phyloP scores from a whole-genome alignment of 75 land plant genomes.

The Cupressus sempervirens region DNA sequence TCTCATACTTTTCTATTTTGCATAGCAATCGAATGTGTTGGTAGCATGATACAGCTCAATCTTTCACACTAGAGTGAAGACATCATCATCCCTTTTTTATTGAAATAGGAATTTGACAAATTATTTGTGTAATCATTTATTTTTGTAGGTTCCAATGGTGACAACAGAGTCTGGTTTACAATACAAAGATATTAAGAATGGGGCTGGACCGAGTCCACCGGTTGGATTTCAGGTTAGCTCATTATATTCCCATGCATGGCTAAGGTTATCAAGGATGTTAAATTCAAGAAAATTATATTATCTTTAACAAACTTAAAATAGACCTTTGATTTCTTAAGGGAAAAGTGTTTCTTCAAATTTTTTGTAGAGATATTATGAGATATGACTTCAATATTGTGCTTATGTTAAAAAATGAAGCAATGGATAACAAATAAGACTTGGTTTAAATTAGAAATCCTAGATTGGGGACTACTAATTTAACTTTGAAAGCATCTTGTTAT shows the following conservation, averaged over 20 bases:
- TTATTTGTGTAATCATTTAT: background rate
- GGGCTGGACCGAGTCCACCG: conserved; percentile 87
- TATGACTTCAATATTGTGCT: background rate
- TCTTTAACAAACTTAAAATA: background rate
- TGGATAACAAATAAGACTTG: background rate
- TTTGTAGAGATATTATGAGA: background rate
- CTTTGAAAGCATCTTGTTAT: background rate
- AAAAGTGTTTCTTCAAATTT: background rate
- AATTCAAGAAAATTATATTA: background rate
- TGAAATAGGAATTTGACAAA: background rate
- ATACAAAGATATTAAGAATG: conserved; percentile 89
- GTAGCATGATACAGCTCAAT: background rate
- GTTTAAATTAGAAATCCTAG: background rate
- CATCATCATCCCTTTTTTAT: background rate
- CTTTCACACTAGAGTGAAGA: background rate
- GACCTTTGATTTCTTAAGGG: background rate
- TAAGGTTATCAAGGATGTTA: background rate
- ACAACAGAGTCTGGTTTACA: conserved; percentile 94
- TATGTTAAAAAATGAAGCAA: background rate
- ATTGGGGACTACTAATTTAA: background rate
- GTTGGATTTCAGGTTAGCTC: conserved; percentile 85
- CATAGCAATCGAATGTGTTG: background rate
- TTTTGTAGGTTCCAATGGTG: conserved; percentile 67
- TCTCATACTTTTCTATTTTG: too few relatives aligned
- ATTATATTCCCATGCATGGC: background rate